Base-by-base conservation (phyloP, 2,329 filamentous ascomycete species). In the Aspergillus tanneri region DNA sequence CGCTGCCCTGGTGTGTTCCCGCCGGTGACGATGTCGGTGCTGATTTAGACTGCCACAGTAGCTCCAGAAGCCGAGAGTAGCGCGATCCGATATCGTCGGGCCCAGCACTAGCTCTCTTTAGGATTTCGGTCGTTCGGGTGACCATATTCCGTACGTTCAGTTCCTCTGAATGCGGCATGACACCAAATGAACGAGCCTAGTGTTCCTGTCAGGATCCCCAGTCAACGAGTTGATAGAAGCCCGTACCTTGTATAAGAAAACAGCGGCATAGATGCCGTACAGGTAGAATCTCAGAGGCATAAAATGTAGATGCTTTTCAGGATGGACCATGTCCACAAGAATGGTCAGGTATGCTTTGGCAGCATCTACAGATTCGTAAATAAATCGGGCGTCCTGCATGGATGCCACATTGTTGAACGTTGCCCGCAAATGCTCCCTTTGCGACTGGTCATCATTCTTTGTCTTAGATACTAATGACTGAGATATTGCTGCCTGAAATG, bases 401-500 rank as follows among this genome's bases (percentile, higher is more conserved):
- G 77, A 78, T 4, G 80, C 79, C 2, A 84, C 72, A 47, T 82
- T 79, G 40, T 70, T 73, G 58, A 78, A 81, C 5, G 71, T 71
- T 6, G 70, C 67, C 40, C 69, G 63, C 11, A 74, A 57, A 50
- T 72, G 69, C 34, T 75, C 66, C 55, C 68, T 61, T 54, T 69
- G 63, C 34, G 63, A 60, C 41, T 63, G 55, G 30, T 63, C 57
- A 53, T 72, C 60, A 16, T 62, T 59, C 55, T 68, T 66, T 38
- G 65, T 62, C 57, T 71, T 71, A 48, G 60, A 64, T 39, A 65
- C 75, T 54, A 69, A 67, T 46, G 67, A 78, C 60, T 76, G 79
- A 57, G 68, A 81, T 41, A 80, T 81, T 1, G 84, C 86, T 2
- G 86, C 85, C 62, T 89, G 86, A 56, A 88, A 88, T 1, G 85